These are phyloP conservation scores for rapeseed (Brassica napus) DNA, from an alignment of 345 rosid species.

Conservation along the genomic window Da-Ae NC_063438.1:28260001-28260500, in stretches of 20 bases:
- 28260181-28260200: neutral
- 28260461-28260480: neutral
- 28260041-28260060: neutral
- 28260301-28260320: constrained; percentile 22
- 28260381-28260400: neutral
- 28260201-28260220: constrained; percentile 32
- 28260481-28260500: neutral
- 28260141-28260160: constrained; percentile 1
- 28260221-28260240: constrained; percentile 23
- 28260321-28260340: neutral
- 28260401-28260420: neutral
- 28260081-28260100: neutral
- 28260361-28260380: neutral
- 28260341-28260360: neutral
- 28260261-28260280: constrained; percentile 16
- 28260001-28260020: neutral
- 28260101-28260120: neutral
- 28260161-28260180: neutral
- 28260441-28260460: neutral
- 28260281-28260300: constrained; percentile 21
- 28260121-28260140: constrained; percentile 23
- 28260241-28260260: constrained; percentile 8
- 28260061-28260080: neutral
- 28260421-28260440: neutral
- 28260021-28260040: neutral